Base-by-base conservation (phyloP, 306 rosid species). In the Fragaria iinumae region DNA sequence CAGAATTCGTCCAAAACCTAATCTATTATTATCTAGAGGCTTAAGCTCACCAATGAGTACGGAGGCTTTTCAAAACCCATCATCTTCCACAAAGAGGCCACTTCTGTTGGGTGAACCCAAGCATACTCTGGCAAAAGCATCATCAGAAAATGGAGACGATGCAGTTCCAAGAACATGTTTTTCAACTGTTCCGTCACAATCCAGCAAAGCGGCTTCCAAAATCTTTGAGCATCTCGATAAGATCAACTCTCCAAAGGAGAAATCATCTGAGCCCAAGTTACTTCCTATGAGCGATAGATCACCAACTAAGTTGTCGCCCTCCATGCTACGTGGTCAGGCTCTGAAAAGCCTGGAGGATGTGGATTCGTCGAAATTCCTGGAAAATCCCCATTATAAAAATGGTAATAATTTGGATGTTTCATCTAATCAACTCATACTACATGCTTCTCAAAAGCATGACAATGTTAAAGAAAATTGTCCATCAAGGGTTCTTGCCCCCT, bases 271-370 rank as follows among this genome's bases (percentile, higher is more conserved):
- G 72, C 72, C 80, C 72, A 92, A 85, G 76, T 65, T 77, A 53
- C 79, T 60, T 52, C 39, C 74, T 67, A 52, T 80, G 80, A 84
- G 71, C 70, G 87, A 89, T 76, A 85, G 81, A 50, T 84, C 91
- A 71, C 93, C 93, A 49, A 81, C 79, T 48, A 95, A 85, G 83
- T 74, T 95, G 82, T 94, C 93, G 2, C 89, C 92, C 47, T 90
- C 96, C 52, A 94, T 94, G 95, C 80, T 92, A 67, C 84, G 45
- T 70, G 95, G 98, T 69, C 91, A 84, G 87, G 97, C 98, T 82
- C 91, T 87, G 72, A 80, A 87, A 82, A 95, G 97, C 82, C 86
- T 92, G 84, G 98, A 95, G 76, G 76, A 80, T 44, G 90, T 82
- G 72, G 93, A 92, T 80, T 89, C 98, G 9, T 80, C 92, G 29